A percentile compares a stretch with the other conserved stretches of the same genome.
phyloP scores from a whole-genome alignment of 78 protist species.

The Chrysochromulina parva region DNA sequence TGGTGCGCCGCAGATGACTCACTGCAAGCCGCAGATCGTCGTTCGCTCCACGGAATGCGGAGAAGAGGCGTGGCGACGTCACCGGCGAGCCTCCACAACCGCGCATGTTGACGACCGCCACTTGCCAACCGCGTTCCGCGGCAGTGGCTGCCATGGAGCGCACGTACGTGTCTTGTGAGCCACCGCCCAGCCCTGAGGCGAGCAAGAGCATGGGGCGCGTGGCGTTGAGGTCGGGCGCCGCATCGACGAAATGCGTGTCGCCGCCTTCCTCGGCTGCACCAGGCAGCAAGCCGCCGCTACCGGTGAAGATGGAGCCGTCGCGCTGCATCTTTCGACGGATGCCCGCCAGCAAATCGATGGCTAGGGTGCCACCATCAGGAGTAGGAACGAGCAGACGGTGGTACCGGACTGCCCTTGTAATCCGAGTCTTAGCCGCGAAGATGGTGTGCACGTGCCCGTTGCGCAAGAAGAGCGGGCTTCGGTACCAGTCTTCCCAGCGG shows the following conservation, averaged over 20 bases:
- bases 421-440: background rate
- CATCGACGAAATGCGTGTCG: background rate
- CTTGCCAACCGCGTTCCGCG: constrained; percentile 19
- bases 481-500: background rate
- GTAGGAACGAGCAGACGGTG: background rate
- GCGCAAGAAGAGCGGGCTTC: background rate
- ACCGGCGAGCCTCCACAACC: constrained; percentile 3
- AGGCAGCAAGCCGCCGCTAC: background rate
- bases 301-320: background rate
- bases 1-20: background rate
- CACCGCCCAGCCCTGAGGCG: constrained; percentile 32
- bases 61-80: constrained; percentile 20
- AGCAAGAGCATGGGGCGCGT: background rate
- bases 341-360: background rate
- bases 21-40: background rate
- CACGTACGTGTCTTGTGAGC: background rate
- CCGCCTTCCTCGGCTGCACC: background rate
- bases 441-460: constrained; percentile 31
- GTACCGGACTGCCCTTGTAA: background rate
- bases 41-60: background rate
- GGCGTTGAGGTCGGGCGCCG: background rate
- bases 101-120: constrained; percentile 24
- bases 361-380: constrained; percentile 32
- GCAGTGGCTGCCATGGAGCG: constrained; percentile 7
- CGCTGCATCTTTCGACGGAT: background rate